Percentiles rank a stretch among this genome's conserved stretches.
These are phyloP conservation scores for Russula brevipes DNA, from an alignment of 768 basidiomycete genomes.

Conservation along the genomic window DNA sequence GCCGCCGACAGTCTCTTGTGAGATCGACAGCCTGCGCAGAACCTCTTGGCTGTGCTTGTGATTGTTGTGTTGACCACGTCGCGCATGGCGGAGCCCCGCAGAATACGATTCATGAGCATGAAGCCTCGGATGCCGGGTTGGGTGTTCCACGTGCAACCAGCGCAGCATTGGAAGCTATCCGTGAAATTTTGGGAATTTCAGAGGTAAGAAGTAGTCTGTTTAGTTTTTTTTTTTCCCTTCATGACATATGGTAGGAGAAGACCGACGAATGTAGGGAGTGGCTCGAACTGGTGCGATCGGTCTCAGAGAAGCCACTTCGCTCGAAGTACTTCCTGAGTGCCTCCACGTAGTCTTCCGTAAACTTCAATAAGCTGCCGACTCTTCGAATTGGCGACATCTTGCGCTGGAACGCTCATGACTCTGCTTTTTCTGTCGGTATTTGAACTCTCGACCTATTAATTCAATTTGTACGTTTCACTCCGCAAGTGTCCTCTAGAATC, in stretches of 20 bases:
- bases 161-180: slow-evolving; percentile 11
- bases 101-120: background rate
- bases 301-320: background rate
- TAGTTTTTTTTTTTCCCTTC: background rate
- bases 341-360: background rate
- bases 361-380: background rate
- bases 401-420: background rate
- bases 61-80: background rate
- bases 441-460: background rate
- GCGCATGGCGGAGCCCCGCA: background rate
- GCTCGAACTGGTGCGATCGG: slow-evolving; percentile 1
- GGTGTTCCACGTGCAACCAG: background rate
- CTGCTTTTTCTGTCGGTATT: background rate
- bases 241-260: background rate
- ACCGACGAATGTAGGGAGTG: slow-evolving; percentile 9
- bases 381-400: background rate
- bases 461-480: background rate
- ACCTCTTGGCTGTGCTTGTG: background rate
- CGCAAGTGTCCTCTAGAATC: background rate
- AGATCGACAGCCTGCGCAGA: background rate
- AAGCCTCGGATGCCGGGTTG: background rate
- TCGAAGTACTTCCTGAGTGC: slow-evolving; percentile 11
- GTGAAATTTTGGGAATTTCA: slow-evolving; percentile 12
- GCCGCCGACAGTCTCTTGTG: background rate
- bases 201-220: background rate